Evolutionary conservation across 1,139 yeast species (phyloP).

Genomic region (Arxiozyma heterogenica): DNA sequence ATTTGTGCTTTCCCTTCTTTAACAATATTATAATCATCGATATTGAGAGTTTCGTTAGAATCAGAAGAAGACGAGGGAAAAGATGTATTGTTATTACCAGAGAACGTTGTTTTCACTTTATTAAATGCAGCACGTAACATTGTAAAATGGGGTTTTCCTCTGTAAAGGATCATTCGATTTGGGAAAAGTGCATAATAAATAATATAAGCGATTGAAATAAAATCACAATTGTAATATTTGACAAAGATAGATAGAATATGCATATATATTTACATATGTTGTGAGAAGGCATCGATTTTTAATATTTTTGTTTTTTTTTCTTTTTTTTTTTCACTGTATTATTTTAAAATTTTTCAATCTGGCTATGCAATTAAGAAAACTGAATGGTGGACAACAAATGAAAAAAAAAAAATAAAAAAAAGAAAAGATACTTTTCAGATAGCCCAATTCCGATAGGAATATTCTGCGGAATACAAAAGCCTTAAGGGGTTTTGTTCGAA

Average conservation of each 20-base stretch:
- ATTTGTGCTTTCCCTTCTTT: conserved; percentile 78
- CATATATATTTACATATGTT: background rate
- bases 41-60: conserved; percentile 12
- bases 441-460: no score
- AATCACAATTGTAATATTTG: background rate
- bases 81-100: background rate
- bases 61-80: conserved; percentile 1
- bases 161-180: background rate
- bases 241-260: no score
- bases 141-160: background rate
- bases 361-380: no score
- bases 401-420: no score
- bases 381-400: no score
- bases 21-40: conserved; percentile 38
- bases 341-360: no score
- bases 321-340: background rate
- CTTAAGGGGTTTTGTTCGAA: conserved; percentile 16
- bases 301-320: no score
- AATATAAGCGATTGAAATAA: background rate
- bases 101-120: conserved; percentile 14
- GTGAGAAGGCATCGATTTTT: background rate
- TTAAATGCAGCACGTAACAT: conserved; percentile 26
- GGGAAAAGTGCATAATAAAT: background rate
- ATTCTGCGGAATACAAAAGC: background rate
- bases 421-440: no score